These are phyloP conservation scores for Penicillium nordicum DNA, from an alignment of 2,329 filamentous ascomycete genomes.

Conservation along the genomic window DNA sequence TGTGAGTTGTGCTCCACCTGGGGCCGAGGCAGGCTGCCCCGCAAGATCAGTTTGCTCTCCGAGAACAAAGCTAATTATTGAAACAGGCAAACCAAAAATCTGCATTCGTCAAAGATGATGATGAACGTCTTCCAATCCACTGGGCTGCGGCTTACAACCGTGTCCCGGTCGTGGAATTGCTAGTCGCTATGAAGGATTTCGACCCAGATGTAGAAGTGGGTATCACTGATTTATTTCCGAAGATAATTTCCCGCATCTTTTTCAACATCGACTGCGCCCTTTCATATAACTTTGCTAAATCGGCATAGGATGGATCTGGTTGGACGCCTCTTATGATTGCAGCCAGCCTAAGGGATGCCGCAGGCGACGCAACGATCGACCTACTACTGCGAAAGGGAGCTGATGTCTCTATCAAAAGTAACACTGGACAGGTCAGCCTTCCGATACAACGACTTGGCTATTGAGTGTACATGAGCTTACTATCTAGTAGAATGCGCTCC, in stretches of 20 bases:
- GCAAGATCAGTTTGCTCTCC: conserved; percentile 8
- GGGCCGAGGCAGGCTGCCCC: conserved; percentile 25
- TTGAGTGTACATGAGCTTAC: conserved; percentile 2
- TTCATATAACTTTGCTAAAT: neutral
- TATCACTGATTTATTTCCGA: neutral
- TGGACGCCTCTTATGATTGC: conserved; percentile 53
- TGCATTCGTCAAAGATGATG: conserved; percentile 70
- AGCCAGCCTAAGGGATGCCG: conserved; percentile 45
- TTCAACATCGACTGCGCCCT: no score
- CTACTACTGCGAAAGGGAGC: conserved; percentile 47
- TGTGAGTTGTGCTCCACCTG: conserved; percentile 43
- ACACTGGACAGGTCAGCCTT: conserved; percentile 40
- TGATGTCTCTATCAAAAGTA: conserved; percentile 45
- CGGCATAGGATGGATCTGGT: conserved; percentile 44
- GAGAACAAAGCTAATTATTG: conserved; percentile 2
- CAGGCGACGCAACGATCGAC: conserved; percentile 46
- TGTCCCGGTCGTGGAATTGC: conserved; percentile 67
- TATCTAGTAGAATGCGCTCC: conserved; percentile 68
- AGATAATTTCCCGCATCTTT: neutral
- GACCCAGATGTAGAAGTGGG: conserved; percentile 75
- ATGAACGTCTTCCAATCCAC: conserved; percentile 86
- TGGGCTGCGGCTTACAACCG: conserved; percentile 89
- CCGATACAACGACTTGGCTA: neutral
- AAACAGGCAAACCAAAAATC: conserved; percentile 76
- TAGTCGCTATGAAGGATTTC: conserved; percentile 69